A percentile compares a stretch with the other conserved stretches of the same genome.
These are phyloP conservation scores for Cornus kousa DNA, from an alignment of 148 eudicot species.

Conservation along the genomic window DNA sequence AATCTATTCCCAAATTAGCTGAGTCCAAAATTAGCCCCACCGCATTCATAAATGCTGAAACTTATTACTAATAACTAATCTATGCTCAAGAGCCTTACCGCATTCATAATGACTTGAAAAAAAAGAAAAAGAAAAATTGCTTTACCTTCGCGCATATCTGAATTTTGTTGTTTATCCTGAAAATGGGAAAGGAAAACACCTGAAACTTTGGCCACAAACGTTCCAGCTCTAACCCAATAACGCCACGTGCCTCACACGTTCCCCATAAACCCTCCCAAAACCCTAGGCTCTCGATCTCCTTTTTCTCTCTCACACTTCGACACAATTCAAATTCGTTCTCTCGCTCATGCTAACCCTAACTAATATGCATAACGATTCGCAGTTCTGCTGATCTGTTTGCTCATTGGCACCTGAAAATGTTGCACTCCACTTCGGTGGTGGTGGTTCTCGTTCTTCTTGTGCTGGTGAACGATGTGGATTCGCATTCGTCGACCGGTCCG, in stretches of 20 bases:
- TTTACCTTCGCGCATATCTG: no score
- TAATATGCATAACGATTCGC: neutral
- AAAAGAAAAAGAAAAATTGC: no score
- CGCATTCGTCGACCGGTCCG: constrained; percentile 49
- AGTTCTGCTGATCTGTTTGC: neutral
- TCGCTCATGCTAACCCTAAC: neutral
- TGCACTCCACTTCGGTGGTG: neutral
- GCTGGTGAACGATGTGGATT: constrained; percentile 8
- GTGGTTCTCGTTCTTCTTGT: neutral
- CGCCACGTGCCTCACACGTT: constrained; percentile 8
- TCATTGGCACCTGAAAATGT: neutral
- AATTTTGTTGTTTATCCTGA: no score
- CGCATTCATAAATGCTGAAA: no score
- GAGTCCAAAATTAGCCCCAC: no score
- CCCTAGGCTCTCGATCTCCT: neutral
- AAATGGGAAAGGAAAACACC: no score
- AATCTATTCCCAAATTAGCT: no score
- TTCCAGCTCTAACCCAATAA: neutral
- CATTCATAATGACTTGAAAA: no score
- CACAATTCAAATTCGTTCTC: neutral
- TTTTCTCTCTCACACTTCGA: no score
- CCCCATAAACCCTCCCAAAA: constrained; percentile 6
- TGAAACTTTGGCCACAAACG: neutral
- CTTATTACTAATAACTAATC: no score
- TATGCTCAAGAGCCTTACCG: no score